A percentile compares a stretch with the other conserved stretches of the same genome.
Conservation (phyloP, 1,139 yeast species). For the Eremothecium gossypii region DNA sequence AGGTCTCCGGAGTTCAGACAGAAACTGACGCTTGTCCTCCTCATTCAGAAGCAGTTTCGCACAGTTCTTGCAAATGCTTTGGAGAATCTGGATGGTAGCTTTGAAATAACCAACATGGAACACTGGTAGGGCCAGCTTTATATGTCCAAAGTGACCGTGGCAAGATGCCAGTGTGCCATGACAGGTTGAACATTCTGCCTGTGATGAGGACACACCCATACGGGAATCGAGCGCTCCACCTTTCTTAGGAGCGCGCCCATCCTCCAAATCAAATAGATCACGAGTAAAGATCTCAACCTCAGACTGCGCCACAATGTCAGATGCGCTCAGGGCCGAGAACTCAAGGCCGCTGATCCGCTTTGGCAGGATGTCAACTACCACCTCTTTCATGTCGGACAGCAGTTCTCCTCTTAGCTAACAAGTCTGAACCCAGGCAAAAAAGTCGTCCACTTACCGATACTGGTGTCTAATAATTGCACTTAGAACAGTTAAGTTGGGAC, state of each 20-base stretch:
- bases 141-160: constrained; percentile 97
- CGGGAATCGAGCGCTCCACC: constrained; percentile 85
- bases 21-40: constrained; percentile 55
- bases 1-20: constrained; percentile 74
- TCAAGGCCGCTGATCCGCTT: constrained; percentile 84
- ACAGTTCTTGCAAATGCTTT: constrained; percentile 87
- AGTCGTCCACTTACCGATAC: too few species aligned
- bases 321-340: constrained; percentile 84
- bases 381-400: constrained; percentile 28
- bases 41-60: constrained; percentile 71
- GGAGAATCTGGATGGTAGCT: constrained; percentile 79
- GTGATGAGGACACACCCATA: constrained; percentile 90
- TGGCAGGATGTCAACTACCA: constrained; percentile 65
- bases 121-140: constrained; percentile 86
- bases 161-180: constrained; percentile 89
- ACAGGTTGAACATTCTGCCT: constrained; percentile 81
- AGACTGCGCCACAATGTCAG: constrained; percentile 86
- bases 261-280: constrained; percentile 81
- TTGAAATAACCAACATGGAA: constrained; percentile 97
- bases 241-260: constrained; percentile 70
- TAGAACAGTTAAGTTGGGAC: too few species aligned
- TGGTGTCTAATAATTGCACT: too few species aligned
- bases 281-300: constrained; percentile 90
- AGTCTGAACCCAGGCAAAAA: too few species aligned
- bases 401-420: neutral